Evolutionary conservation across 495 filamentous ascomycete species (phyloP), one percentile per base, ranked within the genome.

Genomic region (Delitschia confertaspora): DNA sequence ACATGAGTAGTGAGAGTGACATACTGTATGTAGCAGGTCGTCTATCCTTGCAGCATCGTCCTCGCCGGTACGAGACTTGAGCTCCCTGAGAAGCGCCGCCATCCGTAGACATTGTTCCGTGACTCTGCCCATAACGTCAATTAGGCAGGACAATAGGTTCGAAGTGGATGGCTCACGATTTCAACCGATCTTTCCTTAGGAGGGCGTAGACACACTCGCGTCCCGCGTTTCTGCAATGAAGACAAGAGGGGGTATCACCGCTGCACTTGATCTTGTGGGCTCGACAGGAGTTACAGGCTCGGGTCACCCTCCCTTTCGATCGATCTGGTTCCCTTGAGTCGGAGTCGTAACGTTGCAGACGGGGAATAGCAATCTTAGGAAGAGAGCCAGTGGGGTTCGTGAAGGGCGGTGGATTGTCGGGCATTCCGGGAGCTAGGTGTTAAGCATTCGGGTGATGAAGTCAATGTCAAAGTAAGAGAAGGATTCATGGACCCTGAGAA

Each of bases 181-280:
- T 51, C 26, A 51, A 21, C 27, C 29, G 30, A 22, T 51, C 47
- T 21, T 30, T 34, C 11, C 47, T 39, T 3, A 41, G 47, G 24
- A 51, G 17, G 19, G 45, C 22, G 24, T 51, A 51, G 21, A 51
- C 18, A 18, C 47, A 51, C 4, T 51, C 40, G 13, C 47, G 39
- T 18, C 33, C 33, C 10, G 40, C 31, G 1, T 14, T 13, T 21
- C 39, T 26, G 40, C 47, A 51, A 23, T 51, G 47, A 33, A 38
- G 33, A 34, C 47, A 51, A 1, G 17, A n/a, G n/a, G 47, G 47
- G 8, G 23, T 45, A 34, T 45, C 40, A 13, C 47, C 47, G 3
- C 33, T 37, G 40, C 47, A 51, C 18, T 39, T 51, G 25, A 51
- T 45, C 26, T 51, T 51, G 33, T 51, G 40, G 33, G 13, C 33